phyloP scores from a whole-genome alignment of 805 yeast species.

The Candida jianshihensis region DNA sequence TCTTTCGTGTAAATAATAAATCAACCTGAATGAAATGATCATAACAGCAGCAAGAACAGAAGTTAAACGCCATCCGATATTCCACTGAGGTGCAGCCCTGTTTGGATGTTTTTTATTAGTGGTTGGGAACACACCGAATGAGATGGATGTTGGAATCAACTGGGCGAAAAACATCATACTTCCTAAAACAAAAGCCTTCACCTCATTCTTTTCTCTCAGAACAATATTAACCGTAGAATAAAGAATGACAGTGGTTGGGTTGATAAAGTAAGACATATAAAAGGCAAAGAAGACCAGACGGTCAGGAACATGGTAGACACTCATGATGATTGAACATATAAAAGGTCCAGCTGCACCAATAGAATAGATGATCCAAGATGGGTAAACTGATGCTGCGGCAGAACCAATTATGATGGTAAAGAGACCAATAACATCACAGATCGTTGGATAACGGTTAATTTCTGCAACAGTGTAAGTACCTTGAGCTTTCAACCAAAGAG shows the following conservation, averaged over 20 bases:
- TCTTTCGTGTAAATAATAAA: not conserved
- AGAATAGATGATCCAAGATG: constrained; percentile 1
- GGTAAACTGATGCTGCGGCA: constrained; percentile 1
- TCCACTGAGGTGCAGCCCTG: constrained; percentile 5
- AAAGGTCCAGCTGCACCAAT: constrained; percentile 15
- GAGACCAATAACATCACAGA: constrained; percentile 1
- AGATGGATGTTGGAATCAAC: not conserved
- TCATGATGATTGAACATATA: constrained; percentile 42
- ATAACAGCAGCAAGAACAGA: not conserved
- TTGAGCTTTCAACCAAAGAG: constrained; percentile 9
- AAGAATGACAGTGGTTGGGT: constrained; percentile 53
- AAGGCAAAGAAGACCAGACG: constrained; percentile 54
- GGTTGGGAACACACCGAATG: constrained; percentile 4
- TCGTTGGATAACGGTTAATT: constrained; percentile 4
- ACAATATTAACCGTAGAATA: constrained; percentile 53
- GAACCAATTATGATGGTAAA: constrained; percentile 3
- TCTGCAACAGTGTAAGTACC: constrained; percentile 3
- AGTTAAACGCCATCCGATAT: constrained; percentile 3
- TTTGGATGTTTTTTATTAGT: constrained; percentile 1
- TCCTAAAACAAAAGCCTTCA: constrained; percentile 43
- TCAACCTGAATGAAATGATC: not conserved
- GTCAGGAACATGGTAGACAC: constrained; percentile 48
- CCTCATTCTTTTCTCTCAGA: constrained; percentile 44
- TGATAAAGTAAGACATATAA: constrained; percentile 46
- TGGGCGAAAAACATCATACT: constrained; percentile 45